Percentiles rank a stretch among this genome's conserved stretches.
Conservation (phyloP, 306 rosid genomes). For the Alnus rubra region DNA sequence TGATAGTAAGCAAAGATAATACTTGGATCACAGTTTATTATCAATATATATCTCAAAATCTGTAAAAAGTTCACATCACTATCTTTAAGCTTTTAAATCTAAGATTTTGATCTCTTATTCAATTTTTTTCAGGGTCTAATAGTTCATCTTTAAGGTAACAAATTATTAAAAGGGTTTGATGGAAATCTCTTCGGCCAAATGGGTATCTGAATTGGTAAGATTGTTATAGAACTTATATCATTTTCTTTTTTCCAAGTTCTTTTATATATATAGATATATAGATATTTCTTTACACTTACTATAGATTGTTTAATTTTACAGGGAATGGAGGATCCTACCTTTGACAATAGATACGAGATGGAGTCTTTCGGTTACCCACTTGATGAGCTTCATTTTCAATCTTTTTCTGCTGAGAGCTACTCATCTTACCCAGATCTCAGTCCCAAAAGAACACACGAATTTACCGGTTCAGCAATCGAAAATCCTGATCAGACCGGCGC, state of each 20-base stretch:
- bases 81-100: not conserved
- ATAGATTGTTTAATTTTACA: not conserved
- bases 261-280: not conserved
- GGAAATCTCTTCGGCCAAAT: conserved; percentile 40
- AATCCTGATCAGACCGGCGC: not conserved
- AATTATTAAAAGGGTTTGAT: conserved; percentile 6
- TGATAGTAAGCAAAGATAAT: not conserved
- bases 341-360: conserved; percentile 28
- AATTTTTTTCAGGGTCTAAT: not conserved
- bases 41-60: not conserved
- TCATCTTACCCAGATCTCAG: conserved; percentile 32
- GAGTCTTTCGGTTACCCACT: conserved; percentile 34
- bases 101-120: not conserved
- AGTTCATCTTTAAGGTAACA: conserved; percentile 7
- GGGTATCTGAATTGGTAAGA: conserved; percentile 41
- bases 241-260: not conserved
- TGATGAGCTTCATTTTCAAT: conserved; percentile 39
- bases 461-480: not conserved
- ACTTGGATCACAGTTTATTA: not conserved
- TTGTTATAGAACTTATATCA: not conserved
- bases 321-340: conserved; percentile 32
- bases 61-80: not conserved
- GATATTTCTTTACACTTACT: not conserved
- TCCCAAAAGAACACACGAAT: not conserved
- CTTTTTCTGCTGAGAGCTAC: conserved; percentile 38